Percentiles rank a stretch among this genome's conserved stretches.
Evolutionary conservation across 2,329 filamentous ascomycete genomes (phyloP).

Genomic region (Aaosphaeria arxii): DNA sequence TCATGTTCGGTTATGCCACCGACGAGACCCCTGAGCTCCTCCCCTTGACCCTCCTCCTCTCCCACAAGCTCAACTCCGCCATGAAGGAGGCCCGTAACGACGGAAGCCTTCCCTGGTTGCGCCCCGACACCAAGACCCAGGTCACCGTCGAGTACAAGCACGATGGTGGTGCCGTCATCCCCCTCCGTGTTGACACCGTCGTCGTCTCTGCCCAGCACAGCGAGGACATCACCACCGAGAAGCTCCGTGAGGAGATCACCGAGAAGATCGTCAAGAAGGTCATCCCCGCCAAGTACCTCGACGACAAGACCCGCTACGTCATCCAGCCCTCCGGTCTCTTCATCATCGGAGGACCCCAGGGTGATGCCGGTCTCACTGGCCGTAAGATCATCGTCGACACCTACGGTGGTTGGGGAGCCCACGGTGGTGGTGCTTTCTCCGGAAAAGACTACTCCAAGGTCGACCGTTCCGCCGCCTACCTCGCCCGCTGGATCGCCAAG

Average conservation of each 20-base stretch:
- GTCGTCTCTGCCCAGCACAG: conserved; percentile 96
- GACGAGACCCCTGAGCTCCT: conserved; percentile 98
- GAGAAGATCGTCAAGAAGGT: conserved; percentile 97
- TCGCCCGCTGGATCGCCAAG: conserved; percentile 98
- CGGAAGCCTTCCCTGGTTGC: conserved; percentile 86
- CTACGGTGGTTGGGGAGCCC: conserved; percentile 99
- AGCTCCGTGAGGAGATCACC: conserved; percentile 89
- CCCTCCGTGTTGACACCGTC: conserved; percentile 90
- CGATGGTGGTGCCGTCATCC: conserved; percentile 89
- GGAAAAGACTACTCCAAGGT: conserved; percentile 99
- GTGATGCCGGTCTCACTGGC: conserved; percentile 96
- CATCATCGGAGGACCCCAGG: conserved; percentile 98
- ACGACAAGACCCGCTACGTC: conserved; percentile 94
- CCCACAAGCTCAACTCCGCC: conserved; percentile 95
- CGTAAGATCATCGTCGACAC: conserved; percentile 99
- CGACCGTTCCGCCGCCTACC: conserved; percentile 95
- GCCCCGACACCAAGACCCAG: conserved; percentile 99
- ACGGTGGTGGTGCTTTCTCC: conserved; percentile 99
- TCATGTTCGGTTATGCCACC: conserved; percentile 99
- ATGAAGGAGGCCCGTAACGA: conserved; percentile 88
- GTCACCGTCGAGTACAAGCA: conserved; percentile 99
- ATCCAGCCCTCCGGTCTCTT: conserved; percentile 98
- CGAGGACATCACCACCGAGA: conserved; percentile 81
- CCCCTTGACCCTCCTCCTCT: conserved; percentile 87
- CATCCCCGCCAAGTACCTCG: conserved; percentile 88